Base-by-base conservation (phyloP, 1,139 yeast species). In the Scheffersomyces stambukii region DNA sequence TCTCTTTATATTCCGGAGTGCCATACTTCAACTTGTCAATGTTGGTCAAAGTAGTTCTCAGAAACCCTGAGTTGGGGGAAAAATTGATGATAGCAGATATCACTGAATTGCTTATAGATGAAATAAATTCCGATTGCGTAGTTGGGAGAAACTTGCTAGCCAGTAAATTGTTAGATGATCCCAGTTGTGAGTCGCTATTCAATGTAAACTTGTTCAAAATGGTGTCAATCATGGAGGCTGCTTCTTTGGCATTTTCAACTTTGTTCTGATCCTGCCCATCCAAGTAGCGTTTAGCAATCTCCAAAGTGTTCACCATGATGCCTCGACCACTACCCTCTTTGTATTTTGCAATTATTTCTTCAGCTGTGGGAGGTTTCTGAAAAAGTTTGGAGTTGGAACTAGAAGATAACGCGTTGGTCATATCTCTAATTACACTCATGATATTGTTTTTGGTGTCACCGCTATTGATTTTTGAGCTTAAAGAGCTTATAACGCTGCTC, bases 1-100 rank as follows among this genome's bases (percentile, higher is more conserved):
- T 69, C 41, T 83, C 93, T 36, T 72, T 74, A 30, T 57, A 48
- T 32, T 64, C 71, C 8, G 57, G 52, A 3, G 59, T 45, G 26
- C 60, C 63, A 5, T 46, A 36, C 19, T 50, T 54, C 0, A 57
- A 56, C 36, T 53, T 57, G 7, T 52, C 55, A 1, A 49, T 47
- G 5, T 42, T 35, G 6, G 46, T 28, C 8, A 47, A 26, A 4
- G 46, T 36, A 4, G 40, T 30, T 13, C 40, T 34, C 27, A 38
- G 42, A 16, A 45, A 43, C 31, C 38, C 44, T 23, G 48, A 44
- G 21, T 33, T 30, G 5, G 46, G 40, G 1, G 53, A 43, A 35
- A 48, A 51, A 24, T 49, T 54, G 1, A 62, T 43, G 12, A 65
- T 52, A 3, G 62, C 52, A 6, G 51, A 44, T 4, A 58, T 43